phyloP scores from a whole-genome alignment of 306 rosid species.

The Lathyrus tuberosus region DNA sequence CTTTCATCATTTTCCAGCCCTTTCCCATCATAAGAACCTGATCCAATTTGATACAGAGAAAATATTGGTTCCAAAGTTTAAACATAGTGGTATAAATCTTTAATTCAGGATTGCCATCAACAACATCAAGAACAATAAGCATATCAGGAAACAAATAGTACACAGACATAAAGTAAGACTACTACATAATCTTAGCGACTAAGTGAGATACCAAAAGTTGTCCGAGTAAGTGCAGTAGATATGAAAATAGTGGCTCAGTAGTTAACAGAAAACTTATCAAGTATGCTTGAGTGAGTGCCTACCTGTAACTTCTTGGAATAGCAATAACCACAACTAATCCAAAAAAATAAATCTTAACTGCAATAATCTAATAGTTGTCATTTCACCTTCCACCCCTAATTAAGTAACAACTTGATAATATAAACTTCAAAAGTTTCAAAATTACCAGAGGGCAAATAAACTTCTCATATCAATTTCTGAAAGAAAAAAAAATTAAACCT shows the following conservation, averaged over 20 bases:
- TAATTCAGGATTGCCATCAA: conserved; percentile 16
- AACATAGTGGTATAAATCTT: conserved; percentile 11
- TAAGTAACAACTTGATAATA: conserved; percentile 23
- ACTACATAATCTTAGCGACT: not conserved
- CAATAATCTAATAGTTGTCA: conserved; percentile 2
- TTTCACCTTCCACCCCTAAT: conserved; percentile 4
- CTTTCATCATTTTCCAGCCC: conserved; percentile 43
- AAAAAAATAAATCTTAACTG: conserved; percentile 18
- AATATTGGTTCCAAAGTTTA: conserved; percentile 32
- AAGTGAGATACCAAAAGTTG: conserved; percentile 2
- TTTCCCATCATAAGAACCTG: conserved; percentile 54
- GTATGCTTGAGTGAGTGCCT: no score
- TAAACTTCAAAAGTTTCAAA: conserved; percentile 13
- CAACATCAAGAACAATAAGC: conserved; percentile 22
- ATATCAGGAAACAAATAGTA: conserved; percentile 5
- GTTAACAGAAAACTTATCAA: no score
- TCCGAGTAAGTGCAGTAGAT: not conserved
- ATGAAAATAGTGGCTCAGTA: conserved; percentile 12
- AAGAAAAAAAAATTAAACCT: conserved; percentile 14
- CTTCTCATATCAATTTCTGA: conserved; percentile 15
- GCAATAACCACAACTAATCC: not conserved
- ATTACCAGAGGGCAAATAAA: conserved; percentile 1
- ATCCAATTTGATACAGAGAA: conserved; percentile 37
- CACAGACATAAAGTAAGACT: not conserved
- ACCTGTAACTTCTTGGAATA: no score